phyloP scores from a whole-genome alignment of 2,329 filamentous ascomycete genomes.

The Albifimbria verrucaria region DNA sequence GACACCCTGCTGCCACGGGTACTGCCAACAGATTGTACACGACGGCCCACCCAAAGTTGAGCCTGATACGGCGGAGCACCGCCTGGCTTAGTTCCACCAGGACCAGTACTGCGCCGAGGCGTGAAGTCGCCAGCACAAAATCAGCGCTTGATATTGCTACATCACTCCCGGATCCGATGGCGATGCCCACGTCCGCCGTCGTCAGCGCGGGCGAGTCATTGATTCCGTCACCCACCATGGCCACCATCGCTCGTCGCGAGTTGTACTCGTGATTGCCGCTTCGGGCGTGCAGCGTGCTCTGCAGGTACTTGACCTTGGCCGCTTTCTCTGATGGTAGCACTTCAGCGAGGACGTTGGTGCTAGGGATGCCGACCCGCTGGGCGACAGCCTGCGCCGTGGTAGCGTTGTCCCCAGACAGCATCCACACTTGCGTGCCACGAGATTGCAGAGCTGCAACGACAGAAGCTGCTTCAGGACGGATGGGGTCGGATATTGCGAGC shows the following conservation, averaged over 20 bases:
- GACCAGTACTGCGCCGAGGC: slow-evolving; percentile 67
- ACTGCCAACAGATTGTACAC: slow-evolving; percentile 78
- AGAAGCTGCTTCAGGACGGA: slow-evolving; percentile 67
- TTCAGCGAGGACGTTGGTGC: slow-evolving; percentile 75
- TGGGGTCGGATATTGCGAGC: slow-evolving; percentile 76
- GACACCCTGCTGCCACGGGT: slow-evolving; percentile 75
- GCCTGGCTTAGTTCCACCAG: slow-evolving; percentile 67
- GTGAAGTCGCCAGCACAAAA: slow-evolving; percentile 76
- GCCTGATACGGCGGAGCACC: slow-evolving; percentile 74
- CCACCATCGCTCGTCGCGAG: slow-evolving; percentile 53
- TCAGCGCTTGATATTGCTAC: slow-evolving; percentile 78
- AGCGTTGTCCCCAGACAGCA: slow-evolving; percentile 90
- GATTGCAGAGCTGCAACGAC: slow-evolving; percentile 64
- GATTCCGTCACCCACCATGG: slow-evolving; percentile 87
- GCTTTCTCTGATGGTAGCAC: slow-evolving; percentile 84
- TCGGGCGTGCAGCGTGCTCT: slow-evolving; percentile 44
- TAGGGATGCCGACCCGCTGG: slow-evolving; percentile 67
- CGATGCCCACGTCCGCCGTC: slow-evolving; percentile 78
- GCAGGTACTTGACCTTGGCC: slow-evolving; percentile 63
- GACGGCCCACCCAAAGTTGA: slow-evolving; percentile 84
- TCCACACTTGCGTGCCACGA: slow-evolving; percentile 74
- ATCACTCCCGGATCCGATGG: slow-evolving; percentile 79
- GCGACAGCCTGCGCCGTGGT: slow-evolving; percentile 81
- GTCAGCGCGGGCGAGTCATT: slow-evolving; percentile 84
- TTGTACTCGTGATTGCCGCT: slow-evolving; percentile 17